A percentile compares a stretch with the other conserved stretches of the same genome.
These are phyloP conservation scores for Kwoniella heveanensis DNA, from an alignment of 768 basidiomycete species.

Conservation along the genomic window DNA sequence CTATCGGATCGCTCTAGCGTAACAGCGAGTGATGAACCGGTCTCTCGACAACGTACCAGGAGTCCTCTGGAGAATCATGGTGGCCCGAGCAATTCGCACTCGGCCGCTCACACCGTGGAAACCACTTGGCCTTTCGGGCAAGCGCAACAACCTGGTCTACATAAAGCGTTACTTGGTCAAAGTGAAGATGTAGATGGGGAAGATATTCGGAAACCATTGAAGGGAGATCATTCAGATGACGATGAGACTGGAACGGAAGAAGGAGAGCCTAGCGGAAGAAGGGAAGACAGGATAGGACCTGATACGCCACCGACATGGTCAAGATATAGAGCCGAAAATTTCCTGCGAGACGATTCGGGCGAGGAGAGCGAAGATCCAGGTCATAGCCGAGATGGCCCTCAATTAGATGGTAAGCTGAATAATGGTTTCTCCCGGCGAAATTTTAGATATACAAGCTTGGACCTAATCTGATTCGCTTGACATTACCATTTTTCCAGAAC, in stretches of 20 bases:
- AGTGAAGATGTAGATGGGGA: too few relatives aligned
- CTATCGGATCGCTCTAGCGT: constrained; percentile 1
- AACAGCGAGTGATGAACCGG: not conserved
- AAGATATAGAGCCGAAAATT: not conserved
- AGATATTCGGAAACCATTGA: too few relatives aligned
- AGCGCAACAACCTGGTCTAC: not conserved
- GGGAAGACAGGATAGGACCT: not conserved
- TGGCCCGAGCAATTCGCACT: too few relatives aligned
- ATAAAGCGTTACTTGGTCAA: too few relatives aligned
- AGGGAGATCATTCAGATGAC: too few relatives aligned
- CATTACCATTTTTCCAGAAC: constrained; percentile 8
- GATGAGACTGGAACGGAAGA: too few relatives aligned
- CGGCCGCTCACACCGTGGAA: not conserved
- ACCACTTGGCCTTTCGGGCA: not conserved
- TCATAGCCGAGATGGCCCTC: too few relatives aligned
- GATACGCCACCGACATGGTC: not conserved
- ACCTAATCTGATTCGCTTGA: too few relatives aligned
- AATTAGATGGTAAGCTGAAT: not conserved
- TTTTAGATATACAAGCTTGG: too few relatives aligned
- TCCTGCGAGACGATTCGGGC: not conserved
- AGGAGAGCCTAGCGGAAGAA: not conserved
- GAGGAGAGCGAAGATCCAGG: not conserved
- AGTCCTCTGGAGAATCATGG: not conserved
- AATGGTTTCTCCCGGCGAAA: too few relatives aligned
- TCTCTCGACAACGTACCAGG: not conserved